phyloP scores from a whole-genome alignment of 2,329 filamentous ascomycete species.

The Aspergillus niger region DNA sequence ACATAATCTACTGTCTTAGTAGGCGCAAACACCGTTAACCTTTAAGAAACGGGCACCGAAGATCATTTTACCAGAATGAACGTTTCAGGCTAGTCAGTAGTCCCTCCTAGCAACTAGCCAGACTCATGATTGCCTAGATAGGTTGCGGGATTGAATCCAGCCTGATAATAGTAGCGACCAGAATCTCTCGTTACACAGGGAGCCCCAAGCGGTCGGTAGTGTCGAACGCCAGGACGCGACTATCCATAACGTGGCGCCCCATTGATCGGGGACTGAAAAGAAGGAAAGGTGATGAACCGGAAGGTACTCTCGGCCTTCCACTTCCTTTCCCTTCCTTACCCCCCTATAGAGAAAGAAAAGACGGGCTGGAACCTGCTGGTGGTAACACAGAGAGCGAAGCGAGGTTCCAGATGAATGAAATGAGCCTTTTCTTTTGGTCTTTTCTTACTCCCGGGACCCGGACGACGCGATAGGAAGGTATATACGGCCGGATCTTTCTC shows the following conservation, averaged over 20 bases:
- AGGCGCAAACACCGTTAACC: too few species aligned
- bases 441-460: neutral
- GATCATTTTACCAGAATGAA: too few species aligned
- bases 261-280: conserved; percentile 1
- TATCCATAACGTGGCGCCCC: conserved; percentile 9
- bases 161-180: neutral
- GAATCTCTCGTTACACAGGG: conserved; percentile 1
- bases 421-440: too few species aligned
- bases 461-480: conserved; percentile 1
- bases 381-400: neutral
- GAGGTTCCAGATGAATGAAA: neutral
- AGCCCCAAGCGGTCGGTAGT: conserved; percentile 8
- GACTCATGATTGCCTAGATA: neutral
- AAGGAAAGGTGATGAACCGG: neutral
- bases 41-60: too few species aligned
- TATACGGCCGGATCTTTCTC: neutral
- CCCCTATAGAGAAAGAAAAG: neutral
- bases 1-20: too few species aligned
- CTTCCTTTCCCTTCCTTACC: too few species aligned
- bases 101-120: neutral
- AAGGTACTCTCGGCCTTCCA: neutral
- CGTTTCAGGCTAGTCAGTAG: neutral
- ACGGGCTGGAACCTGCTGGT: neutral
- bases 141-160: neutral
- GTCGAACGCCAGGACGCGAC: neutral